phyloP scores from a whole-genome alignment of 331 rosid genomes.

The Telfairia occidentalis region DNA sequence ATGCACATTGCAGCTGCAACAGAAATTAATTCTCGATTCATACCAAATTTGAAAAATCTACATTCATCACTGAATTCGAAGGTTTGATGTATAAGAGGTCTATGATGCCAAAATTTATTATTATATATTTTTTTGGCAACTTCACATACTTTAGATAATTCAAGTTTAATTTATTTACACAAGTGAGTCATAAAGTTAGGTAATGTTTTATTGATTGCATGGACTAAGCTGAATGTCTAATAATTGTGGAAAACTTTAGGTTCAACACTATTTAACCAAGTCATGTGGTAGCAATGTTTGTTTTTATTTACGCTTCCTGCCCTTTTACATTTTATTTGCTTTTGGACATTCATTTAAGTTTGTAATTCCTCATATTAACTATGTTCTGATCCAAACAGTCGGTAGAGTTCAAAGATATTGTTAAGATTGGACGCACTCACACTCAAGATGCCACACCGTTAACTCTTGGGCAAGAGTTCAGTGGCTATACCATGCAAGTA shows the following conservation, averaged over 20 bases:
- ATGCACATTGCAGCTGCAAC: conserved; percentile 94
- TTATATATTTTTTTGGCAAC: background rate
- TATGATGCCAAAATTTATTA: background rate
- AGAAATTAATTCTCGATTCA: conserved; percentile 70
- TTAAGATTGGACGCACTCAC: conserved; percentile 96
- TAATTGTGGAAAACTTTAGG: background rate
- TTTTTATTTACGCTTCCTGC: background rate
- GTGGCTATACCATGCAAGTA: conserved; percentile 94
- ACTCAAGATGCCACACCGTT: conserved; percentile 98
- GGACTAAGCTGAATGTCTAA: background rate
- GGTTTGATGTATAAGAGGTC: conserved; percentile 36
- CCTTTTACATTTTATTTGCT: background rate
- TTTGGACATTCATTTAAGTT: background rate
- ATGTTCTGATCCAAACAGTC: conserved; percentile 37
- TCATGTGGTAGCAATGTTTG: background rate
- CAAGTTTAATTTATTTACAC: background rate
- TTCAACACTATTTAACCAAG: background rate
- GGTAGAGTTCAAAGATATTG: conserved; percentile 84
- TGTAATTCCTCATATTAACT: background rate
- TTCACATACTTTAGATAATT: background rate
- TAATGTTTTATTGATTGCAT: background rate
- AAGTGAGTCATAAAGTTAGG: background rate
- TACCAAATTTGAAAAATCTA: conserved; percentile 70
- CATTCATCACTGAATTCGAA: conserved; percentile 57
- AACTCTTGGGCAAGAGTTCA: conserved; percentile 98